These are phyloP conservation scores for Paramyrothecium sp. DNA, from an alignment of 2,329 filamentous ascomycete genomes.

Conservation along the genomic window DNA sequence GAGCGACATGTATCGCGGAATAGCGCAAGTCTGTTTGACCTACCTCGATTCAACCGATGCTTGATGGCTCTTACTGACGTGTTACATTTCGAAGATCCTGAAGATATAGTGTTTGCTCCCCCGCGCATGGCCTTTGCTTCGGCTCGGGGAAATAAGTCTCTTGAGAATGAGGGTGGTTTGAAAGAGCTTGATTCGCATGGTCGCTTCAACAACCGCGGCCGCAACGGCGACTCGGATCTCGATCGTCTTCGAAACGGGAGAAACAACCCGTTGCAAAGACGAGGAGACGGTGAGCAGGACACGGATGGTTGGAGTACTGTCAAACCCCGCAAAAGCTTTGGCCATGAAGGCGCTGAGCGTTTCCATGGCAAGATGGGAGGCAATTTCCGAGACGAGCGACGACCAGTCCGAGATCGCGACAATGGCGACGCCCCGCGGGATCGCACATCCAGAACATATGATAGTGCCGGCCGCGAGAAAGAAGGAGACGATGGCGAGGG, in stretches of 20 bases:
- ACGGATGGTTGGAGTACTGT: constrained; percentile 73
- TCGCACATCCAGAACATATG: constrained; percentile 46
- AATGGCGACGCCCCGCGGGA: constrained; percentile 53
- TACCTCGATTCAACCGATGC: not conserved
- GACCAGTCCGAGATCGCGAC: constrained; percentile 51
- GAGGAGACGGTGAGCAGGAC: constrained; percentile 57
- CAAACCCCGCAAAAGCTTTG: constrained; percentile 72
- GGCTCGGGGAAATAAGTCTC: constrained; percentile 55
- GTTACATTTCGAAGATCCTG: constrained; percentile 50
- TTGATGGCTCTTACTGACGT: constrained; percentile 6
- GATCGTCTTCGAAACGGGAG: constrained; percentile 49
- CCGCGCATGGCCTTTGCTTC: constrained; percentile 83
- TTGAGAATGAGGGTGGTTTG: constrained; percentile 51
- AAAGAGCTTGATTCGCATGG: constrained; percentile 54
- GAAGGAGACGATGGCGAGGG: constrained; percentile 54
- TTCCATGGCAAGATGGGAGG: constrained; percentile 66
- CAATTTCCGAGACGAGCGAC: constrained; percentile 40
- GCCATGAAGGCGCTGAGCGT: constrained; percentile 68
- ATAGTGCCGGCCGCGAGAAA: constrained; percentile 47
- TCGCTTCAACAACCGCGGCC: constrained; percentile 56
- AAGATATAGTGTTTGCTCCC: constrained; percentile 83
- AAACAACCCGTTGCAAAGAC: constrained; percentile 48
- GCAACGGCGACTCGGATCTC: constrained; percentile 48
- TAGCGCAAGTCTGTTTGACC: constrained; percentile 48
- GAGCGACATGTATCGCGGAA: constrained; percentile 58